A percentile compares a stretch with the other conserved stretches of the same genome.
phyloP scores from a whole-genome alignment of 177 flowering plant species.

The Vitis hybrid region DNA sequence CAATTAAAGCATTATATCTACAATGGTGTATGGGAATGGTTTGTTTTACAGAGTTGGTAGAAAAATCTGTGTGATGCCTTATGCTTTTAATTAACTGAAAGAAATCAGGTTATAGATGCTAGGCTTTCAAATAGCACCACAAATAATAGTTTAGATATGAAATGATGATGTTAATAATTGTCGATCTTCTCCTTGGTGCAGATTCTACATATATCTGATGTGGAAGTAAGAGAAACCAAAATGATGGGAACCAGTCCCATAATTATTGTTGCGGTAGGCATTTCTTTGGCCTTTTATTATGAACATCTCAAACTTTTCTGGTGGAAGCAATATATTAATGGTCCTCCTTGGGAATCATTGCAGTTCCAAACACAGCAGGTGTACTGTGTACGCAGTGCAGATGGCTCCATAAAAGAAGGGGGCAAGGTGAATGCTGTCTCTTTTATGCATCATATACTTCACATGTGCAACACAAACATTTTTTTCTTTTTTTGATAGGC shows the following conservation, averaged over 20 bases:
- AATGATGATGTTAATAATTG: background rate
- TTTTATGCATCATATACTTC: background rate
- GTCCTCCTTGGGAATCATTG: slow-evolving; percentile 12
- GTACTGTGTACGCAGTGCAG: slow-evolving; percentile 72
- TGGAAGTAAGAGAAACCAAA: slow-evolving; percentile 81
- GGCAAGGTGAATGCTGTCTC: slow-evolving; percentile 56
- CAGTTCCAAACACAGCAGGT: slow-evolving; percentile 97
- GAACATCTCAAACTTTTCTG: background rate
- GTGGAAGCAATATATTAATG: slow-evolving; percentile 5
- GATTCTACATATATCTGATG: slow-evolving; percentile 92
- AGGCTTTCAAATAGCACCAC: no score
- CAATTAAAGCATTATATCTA: no score
- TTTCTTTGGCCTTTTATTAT: slow-evolving; percentile 1
- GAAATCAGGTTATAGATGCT: no score
- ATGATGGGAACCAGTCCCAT: slow-evolving; percentile 83
- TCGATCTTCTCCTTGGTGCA: slow-evolving; percentile 28
- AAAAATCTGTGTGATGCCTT: no score
- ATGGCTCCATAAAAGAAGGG: slow-evolving; percentile 79
- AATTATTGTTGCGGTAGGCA: slow-evolving; percentile 75
- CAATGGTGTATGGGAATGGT: no score
- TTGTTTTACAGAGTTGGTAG: no score
- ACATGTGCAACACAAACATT: background rate
- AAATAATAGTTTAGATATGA: background rate
- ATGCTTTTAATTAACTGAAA: no score
- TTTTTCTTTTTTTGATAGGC: background rate